Evolutionary conservation across 345 rosid species (phyloP).

Genomic region (Eucalyptus tenuipes): DNA sequence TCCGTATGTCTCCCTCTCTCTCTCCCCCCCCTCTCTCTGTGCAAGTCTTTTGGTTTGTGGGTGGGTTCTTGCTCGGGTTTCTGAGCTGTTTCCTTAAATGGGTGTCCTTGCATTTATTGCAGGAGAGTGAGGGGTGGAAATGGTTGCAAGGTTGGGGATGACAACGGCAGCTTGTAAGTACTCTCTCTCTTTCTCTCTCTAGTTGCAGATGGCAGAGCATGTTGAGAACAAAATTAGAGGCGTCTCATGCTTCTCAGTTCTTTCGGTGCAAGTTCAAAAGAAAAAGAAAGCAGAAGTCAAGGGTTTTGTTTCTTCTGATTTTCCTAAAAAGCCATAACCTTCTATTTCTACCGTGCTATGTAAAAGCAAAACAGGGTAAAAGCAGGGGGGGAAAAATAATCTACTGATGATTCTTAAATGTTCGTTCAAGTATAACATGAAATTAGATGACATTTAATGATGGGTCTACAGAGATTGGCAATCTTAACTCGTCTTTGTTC

Average conservation of each 20-base stretch:
- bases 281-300: background rate
- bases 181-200: background rate
- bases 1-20: constrained; percentile 35
- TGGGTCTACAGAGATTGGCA: background rate
- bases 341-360: background rate
- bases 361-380: background rate
- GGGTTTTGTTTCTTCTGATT: background rate
- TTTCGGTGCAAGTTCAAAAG: background rate
- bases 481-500: background rate
- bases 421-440: background rate
- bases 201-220: background rate
- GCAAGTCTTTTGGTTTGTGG: constrained; percentile 3
- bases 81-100: background rate
- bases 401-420: background rate
- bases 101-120: constrained; percentile 8
- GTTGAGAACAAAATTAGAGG: background rate
- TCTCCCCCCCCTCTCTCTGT: background rate
- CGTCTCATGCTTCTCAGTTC: background rate
- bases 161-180: constrained; percentile 97
- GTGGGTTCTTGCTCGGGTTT: background rate
- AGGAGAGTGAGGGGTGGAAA: constrained; percentile 97
- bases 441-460: background rate
- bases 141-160: constrained; percentile 98
- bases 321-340: background rate
- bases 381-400: background rate